A percentile compares a stretch with the other conserved stretches of the same genome.
phyloP scores from a whole-genome alignment of 129 eudicot species.

The Saussurea involucrata region DNA sequence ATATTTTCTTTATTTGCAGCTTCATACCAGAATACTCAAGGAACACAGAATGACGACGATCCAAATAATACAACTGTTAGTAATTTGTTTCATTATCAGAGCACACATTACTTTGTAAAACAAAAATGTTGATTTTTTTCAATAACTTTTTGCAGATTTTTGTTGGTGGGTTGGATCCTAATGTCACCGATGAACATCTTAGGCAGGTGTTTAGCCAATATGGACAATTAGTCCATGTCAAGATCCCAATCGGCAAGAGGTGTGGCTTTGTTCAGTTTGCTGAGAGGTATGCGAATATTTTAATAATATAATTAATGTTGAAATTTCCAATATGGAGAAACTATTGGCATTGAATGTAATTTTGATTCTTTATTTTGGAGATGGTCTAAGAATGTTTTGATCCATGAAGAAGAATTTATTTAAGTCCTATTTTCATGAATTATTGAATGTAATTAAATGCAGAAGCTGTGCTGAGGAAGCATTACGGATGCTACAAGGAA shows the following conservation, averaged over 20 bases:
- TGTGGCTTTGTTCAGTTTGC: slow-evolving; percentile 96
- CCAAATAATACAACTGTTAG: slow-evolving; percentile 94
- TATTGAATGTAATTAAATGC: no score
- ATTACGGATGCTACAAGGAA: slow-evolving; percentile 55
- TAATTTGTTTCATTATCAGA: slow-evolving; percentile 23
- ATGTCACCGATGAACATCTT: slow-evolving; percentile 72
- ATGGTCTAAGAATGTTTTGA: neutral
- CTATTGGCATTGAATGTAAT: neutral
- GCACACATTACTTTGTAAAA: neutral
- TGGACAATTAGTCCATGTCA: slow-evolving; percentile 84
- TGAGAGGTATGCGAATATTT: slow-evolving; percentile 43
- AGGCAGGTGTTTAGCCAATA: slow-evolving; percentile 70
- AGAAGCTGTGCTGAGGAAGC: slow-evolving; percentile 82
- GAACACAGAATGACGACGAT: slow-evolving; percentile 79
- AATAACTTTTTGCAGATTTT: slow-evolving; percentile 52
- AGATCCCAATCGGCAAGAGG: slow-evolving; percentile 85
- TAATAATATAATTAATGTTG: neutral
- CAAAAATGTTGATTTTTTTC: neutral
- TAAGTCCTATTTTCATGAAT: neutral
- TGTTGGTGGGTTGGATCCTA: slow-evolving; percentile 85
- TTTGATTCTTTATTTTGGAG: neutral
- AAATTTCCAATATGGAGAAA: neutral
- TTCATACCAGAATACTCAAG: slow-evolving; percentile 70
- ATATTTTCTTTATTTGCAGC: slow-evolving; percentile 53
- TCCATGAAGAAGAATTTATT: neutral